Percentiles rank a stretch among this genome's conserved stretches.
These are phyloP conservation scores for Orbilia javanica DNA, from an alignment of 2,329 filamentous ascomycete species.

Conservation along the genomic window DNA sequence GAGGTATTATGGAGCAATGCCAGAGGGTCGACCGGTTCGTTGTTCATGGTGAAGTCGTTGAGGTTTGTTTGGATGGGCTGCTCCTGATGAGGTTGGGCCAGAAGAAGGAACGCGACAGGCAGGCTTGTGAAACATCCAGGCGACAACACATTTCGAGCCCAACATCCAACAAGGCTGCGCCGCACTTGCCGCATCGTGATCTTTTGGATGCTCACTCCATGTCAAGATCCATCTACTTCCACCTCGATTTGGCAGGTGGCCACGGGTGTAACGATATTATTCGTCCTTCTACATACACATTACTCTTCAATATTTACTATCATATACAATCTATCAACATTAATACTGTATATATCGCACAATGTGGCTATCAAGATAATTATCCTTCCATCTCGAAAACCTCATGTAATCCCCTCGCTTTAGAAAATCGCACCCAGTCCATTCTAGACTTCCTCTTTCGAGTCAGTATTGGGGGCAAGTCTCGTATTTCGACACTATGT, in stretches of 20 bases:
- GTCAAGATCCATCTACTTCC: no score
- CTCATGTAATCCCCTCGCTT: slow-evolving; percentile 24
- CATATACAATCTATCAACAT: not conserved
- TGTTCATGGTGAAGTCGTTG: slow-evolving; percentile 29
- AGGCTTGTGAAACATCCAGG: slow-evolving; percentile 35
- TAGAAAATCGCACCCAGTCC: slow-evolving; percentile 52
- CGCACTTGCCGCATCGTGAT: slow-evolving; percentile 8
- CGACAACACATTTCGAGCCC: slow-evolving; percentile 27
- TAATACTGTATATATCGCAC: no score
- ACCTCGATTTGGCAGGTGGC: no score
- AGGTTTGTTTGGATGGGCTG: slow-evolving; percentile 22
- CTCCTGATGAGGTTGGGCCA: not conserved
- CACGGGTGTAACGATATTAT: no score
- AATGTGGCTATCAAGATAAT: no score
- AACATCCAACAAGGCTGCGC: slow-evolving; percentile 31
- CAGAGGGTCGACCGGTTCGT: slow-evolving; percentile 27
- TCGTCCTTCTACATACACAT: no score
- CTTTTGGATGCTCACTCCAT: not conserved
- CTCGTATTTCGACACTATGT: not conserved
- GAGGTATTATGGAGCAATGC: slow-evolving; percentile 41
- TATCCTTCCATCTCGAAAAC: slow-evolving; percentile 43
- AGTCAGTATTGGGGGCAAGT: not conserved
- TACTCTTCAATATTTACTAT: no score
- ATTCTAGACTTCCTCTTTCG: slow-evolving; percentile 38
- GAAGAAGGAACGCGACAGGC: no score